phyloP scores from a whole-genome alignment of 176 grass and related monocot species.

The Rhipidocladum racemiflorum region DNA sequence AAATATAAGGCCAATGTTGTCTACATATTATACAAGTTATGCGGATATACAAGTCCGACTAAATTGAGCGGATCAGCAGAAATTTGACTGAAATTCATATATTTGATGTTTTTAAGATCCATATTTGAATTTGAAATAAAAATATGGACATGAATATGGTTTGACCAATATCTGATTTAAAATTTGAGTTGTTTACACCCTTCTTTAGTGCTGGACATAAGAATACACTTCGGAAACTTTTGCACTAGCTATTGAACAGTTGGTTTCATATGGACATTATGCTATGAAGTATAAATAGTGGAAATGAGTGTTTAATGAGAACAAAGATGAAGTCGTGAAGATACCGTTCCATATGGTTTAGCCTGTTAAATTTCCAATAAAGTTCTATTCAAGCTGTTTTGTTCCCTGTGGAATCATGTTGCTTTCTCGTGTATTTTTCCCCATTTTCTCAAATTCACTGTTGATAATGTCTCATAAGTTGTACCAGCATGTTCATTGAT shows the following conservation, averaged over 20 bases:
- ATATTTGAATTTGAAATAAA: neutral
- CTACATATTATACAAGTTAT: neutral
- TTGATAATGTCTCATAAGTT: neutral
- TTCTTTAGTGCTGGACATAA: neutral
- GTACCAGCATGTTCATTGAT: neutral
- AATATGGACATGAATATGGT: neutral
- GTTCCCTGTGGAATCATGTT: neutral
- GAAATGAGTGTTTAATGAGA: neutral
- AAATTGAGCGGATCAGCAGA: neutral
- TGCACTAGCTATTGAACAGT: neutral
- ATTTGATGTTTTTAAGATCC: neutral
- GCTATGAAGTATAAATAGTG: neutral
- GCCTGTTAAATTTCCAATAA: neutral
- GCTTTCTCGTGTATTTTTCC: neutral
- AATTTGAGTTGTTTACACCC: neutral
- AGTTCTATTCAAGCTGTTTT: neutral
- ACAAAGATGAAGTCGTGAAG: neutral
- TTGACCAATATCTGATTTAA: neutral
- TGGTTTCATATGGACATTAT: slow-evolving; percentile 17
- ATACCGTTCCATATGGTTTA: neutral
- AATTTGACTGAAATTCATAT: neutral
- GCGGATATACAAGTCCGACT: no score
- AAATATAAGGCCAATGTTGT: neutral
- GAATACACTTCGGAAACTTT: neutral
- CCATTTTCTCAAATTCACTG: neutral